Percentiles rank a stretch among this genome's conserved stretches.
Evolutionary conservation across 2,329 filamentous ascomycete genomes (phyloP).

Genomic region (Fusarium decemcellulare): DNA sequence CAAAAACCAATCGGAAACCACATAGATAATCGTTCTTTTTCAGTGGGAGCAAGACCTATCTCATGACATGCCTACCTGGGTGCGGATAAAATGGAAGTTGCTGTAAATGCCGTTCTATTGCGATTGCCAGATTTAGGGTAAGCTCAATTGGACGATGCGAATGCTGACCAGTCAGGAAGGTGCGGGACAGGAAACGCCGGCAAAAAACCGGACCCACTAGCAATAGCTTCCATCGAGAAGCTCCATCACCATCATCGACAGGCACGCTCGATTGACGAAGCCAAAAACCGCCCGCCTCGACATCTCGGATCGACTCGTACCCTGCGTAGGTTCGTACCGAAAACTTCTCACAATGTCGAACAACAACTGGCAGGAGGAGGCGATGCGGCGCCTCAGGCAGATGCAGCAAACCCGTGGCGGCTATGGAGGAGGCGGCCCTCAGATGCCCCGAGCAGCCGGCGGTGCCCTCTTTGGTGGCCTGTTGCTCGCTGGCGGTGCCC

Average conservation of each 20-base stretch:
- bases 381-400: slow-evolving; percentile 65
- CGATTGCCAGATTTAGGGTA: background rate
- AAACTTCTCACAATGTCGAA: slow-evolving; percentile 49
- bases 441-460: slow-evolving; percentile 57
- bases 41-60: too few species aligned
- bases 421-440: slow-evolving; percentile 59
- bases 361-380: slow-evolving; percentile 64
- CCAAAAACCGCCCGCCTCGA: slow-evolving; percentile 11
- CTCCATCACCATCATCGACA: slow-evolving; percentile 46
- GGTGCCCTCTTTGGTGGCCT: slow-evolving; percentile 58
- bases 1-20: too few species aligned
- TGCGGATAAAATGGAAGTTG: background rate
- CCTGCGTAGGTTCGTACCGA: slow-evolving; percentile 8
- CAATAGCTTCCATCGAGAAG: slow-evolving; percentile 46
- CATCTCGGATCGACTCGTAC: slow-evolving; percentile 29
- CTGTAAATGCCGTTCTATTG: background rate
- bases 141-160: background rate
- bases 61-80: too few species aligned
- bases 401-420: slow-evolving; percentile 61
- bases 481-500: slow-evolving; percentile 63
- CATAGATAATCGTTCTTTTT: too few species aligned
- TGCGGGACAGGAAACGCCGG: slow-evolving; percentile 38
- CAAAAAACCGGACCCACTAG: slow-evolving; percentile 46
- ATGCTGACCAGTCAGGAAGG: slow-evolving; percentile 14
- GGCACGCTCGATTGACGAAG: slow-evolving; percentile 28